These are phyloP conservation scores for Microsporum canis DNA, from an alignment of 2,329 filamentous ascomycete species.

Conservation along the genomic window DNA sequence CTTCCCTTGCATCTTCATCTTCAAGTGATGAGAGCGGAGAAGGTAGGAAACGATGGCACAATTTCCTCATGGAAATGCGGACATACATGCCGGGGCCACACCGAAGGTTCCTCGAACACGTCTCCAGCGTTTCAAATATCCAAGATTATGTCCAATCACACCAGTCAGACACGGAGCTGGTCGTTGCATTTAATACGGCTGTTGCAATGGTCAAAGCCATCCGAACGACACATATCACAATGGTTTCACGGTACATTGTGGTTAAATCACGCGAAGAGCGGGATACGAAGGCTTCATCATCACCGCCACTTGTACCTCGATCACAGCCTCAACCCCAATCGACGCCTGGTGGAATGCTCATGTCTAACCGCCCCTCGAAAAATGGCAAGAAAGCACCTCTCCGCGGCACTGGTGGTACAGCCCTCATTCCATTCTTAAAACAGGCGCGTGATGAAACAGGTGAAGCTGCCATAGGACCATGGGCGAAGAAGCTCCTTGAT, in stretches of 20 bases:
- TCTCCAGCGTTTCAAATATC: conserved; percentile 72
- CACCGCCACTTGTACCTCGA: background rate
- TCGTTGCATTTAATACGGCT: conserved; percentile 80
- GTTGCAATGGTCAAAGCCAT: conserved; percentile 66
- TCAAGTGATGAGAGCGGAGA: conserved; percentile 39
- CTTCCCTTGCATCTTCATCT: conserved; percentile 27
- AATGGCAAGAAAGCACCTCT: conserved; percentile 47
- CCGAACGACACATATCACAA: conserved; percentile 89
- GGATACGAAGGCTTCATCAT: conserved; percentile 47
- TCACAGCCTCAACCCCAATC: conserved; percentile 30
- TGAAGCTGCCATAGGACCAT: conserved; percentile 68
- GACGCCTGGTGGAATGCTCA: conserved; percentile 23
- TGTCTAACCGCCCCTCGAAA: conserved; percentile 11
- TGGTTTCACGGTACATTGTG: conserved; percentile 93
- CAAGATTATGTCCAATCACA: conserved; percentile 63
- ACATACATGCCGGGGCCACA: conserved; percentile 93
- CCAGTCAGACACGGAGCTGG: conserved; percentile 52
- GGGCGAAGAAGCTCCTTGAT: conserved; percentile 46
- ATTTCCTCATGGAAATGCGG: conserved; percentile 95
- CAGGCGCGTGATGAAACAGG: conserved; percentile 94
- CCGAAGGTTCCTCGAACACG: conserved; percentile 73
- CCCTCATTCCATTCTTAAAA: conserved; percentile 89
- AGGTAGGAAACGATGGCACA: conserved; percentile 52
- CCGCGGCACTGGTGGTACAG: conserved; percentile 84
- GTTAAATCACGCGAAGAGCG: conserved; percentile 66